A percentile compares a stretch with the other conserved stretches of the same genome.
phyloP scores from a whole-genome alignment of 2,329 filamentous ascomycete species.

The Dactylella cylindrospora region DNA sequence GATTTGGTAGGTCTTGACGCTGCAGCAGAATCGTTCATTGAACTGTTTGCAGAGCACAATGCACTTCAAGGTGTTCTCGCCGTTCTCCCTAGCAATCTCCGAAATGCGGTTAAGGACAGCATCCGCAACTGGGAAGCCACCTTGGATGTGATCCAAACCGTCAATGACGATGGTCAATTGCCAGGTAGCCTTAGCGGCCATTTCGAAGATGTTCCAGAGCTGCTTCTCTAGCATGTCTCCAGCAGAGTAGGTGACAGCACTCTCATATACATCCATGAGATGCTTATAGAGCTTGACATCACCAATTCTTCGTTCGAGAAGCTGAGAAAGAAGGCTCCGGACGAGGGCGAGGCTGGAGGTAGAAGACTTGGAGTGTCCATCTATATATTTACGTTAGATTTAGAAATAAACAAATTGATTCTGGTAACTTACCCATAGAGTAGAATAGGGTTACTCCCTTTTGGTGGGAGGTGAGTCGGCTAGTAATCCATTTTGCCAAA shows the following conservation, averaged over 20 bases:
- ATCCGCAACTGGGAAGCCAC: slow-evolving; percentile 12
- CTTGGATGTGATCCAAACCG: slow-evolving; percentile 20
- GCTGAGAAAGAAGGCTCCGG: slow-evolving; percentile 10
- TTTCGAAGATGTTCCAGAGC: slow-evolving; percentile 18
- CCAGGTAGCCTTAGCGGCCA: slow-evolving; percentile 14
- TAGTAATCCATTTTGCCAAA: slow-evolving; percentile 21
- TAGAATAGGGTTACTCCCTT: slow-evolving; percentile 24
- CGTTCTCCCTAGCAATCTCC: slow-evolving; percentile 16
- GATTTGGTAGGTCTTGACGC: slow-evolving; percentile 17
- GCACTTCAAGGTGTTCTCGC: slow-evolving; percentile 18
- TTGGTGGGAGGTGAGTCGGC: slow-evolving; percentile 15
- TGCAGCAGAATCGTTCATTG: slow-evolving; percentile 16
- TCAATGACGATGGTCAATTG: slow-evolving; percentile 19
- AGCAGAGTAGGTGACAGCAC: neutral
- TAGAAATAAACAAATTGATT: no score
- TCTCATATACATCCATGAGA: slow-evolving; percentile 18
- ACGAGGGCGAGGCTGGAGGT: slow-evolving; percentile 12
- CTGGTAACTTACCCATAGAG: slow-evolving; percentile 13
- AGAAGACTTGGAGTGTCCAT: slow-evolving; percentile 8
- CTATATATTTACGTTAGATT: no score
- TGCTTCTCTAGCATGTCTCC: slow-evolving; percentile 11
- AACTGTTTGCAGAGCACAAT: slow-evolving; percentile 18
- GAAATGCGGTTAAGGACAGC: slow-evolving; percentile 2
- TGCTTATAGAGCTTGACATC: slow-evolving; percentile 26
- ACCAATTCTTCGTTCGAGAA: slow-evolving; percentile 18